Conservation (phyloP, 371 early-diverging fungal species). For the Rhizopus sp. region DNA sequence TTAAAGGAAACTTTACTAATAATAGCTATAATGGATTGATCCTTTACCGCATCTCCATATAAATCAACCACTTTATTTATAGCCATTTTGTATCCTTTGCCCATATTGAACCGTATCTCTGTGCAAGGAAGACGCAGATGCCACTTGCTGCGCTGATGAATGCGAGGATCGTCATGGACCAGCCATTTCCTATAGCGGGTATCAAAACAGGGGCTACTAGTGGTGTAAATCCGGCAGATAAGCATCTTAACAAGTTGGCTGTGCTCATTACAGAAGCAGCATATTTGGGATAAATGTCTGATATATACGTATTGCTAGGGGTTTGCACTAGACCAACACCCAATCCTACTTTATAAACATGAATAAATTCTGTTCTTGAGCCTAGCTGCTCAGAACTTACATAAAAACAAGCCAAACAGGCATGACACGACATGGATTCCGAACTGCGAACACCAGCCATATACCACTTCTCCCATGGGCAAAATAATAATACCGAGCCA, state of each 20-base stretch:
- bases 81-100: neutral
- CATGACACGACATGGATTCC: slow-evolving; percentile 25
- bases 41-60: neutral
- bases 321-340: slow-evolving; percentile 51
- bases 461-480: slow-evolving; percentile 38
- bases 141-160: slow-evolving; percentile 30
- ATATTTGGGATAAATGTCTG: slow-evolving; percentile 40
- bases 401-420: slow-evolving; percentile 39
- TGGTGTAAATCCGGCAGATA: slow-evolving; percentile 43
- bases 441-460: slow-evolving; percentile 48
- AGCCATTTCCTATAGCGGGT: slow-evolving; percentile 44
- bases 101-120: slow-evolving; percentile 24
- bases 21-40: too few relatives aligned
- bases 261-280: slow-evolving; percentile 51
- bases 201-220: slow-evolving; percentile 42
- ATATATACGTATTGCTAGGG: slow-evolving; percentile 48
- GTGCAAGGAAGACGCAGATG: slow-evolving; percentile 33
- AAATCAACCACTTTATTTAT: neutral
- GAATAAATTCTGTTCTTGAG: neutral
- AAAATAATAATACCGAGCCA: slow-evolving; percentile 47
- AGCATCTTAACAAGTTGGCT: slow-evolving; percentile 43
- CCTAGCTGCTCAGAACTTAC: slow-evolving; percentile 24
- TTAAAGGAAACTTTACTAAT: too few relatives aligned
- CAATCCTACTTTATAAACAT: slow-evolving; percentile 39
- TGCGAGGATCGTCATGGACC: slow-evolving; percentile 45